phyloP scores from a whole-genome alignment of 1,284 basidiomycete species.

The Rhodotorula sp. region DNA sequence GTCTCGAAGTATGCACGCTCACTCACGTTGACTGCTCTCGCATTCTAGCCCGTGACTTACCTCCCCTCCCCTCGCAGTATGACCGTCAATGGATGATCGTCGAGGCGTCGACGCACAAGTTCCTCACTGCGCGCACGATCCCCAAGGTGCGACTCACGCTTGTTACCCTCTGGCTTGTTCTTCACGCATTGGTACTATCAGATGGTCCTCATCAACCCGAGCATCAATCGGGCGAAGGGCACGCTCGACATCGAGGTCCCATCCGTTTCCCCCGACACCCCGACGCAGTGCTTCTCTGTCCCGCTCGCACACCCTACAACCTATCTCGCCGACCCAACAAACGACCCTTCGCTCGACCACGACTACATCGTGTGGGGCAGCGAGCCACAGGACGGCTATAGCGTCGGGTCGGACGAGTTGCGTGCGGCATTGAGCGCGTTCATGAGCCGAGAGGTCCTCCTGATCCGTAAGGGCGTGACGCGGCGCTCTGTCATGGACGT shows the following conservation, averaged over 20 bases:
- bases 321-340: slow-evolving; percentile 13
- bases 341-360: slow-evolving; percentile 24
- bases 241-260: slow-evolving; percentile 31
- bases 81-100: slow-evolving; percentile 41
- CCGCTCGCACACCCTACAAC: slow-evolving; percentile 29
- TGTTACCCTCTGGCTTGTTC: neutral
- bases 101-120: slow-evolving; percentile 28
- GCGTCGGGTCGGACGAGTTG: slow-evolving; percentile 20
- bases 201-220: slow-evolving; percentile 36
- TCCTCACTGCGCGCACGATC: slow-evolving; percentile 34
- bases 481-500: slow-evolving; percentile 20
- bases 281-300: slow-evolving; percentile 5
- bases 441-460: slow-evolving; percentile 25
- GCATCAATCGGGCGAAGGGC: slow-evolving; percentile 7
- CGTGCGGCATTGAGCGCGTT: slow-evolving; percentile 21
- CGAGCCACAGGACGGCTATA: slow-evolving; percentile 25
- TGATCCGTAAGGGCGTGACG: slow-evolving; percentile 28
- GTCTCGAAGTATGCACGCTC: slow-evolving; percentile 15
- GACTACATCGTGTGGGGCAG: slow-evolving; percentile 24
- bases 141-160: slow-evolving; percentile 9
- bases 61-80: neutral
- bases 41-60: too few species aligned
- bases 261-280: neutral
- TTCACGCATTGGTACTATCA: neutral
- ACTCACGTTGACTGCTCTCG: too few species aligned